Evolutionary conservation across 78 protist species (phyloP).

Genomic region (Dictyostelium firmibasis): DNA sequence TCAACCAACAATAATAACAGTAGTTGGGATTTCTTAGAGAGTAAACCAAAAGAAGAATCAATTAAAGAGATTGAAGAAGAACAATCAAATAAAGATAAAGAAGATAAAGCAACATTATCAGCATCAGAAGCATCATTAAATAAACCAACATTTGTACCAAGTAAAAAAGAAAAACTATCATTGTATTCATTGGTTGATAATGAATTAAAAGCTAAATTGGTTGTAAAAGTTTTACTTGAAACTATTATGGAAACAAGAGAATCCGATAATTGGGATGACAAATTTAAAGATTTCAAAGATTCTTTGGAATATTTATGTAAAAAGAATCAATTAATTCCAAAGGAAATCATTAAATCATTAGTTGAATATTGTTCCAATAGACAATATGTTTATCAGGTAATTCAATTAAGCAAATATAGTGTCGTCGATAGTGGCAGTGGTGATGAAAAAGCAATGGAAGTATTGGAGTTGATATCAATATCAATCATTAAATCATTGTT

Average conservation of each 20-base stretch:
- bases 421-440: not conserved
- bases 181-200: constrained; percentile 42
- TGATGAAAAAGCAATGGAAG: not conserved
- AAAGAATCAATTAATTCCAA: constrained; percentile 4
- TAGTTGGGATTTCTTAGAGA: not conserved
- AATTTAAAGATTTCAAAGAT: not conserved
- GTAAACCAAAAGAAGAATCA: not conserved
- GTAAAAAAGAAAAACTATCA: constrained; percentile 28
- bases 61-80: not conserved
- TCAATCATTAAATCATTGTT: constrained; percentile 36
- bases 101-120: not conserved
- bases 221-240: constrained; percentile 23
- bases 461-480: not conserved
- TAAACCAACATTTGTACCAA: not conserved
- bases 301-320: not conserved
- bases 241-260: not conserved
- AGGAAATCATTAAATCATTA: not conserved
- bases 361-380: constrained; percentile 31
- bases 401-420: not conserved
- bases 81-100: not conserved
- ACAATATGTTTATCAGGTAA: constrained; percentile 28
- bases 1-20: not conserved
- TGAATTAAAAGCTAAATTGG: constrained; percentile 39
- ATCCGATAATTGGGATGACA: not conserved
- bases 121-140: not conserved